Percentiles rank a stretch among this genome's conserved stretches.
phyloP scores from a whole-genome alignment of 495 filamentous ascomycete species.

The Penicillium maclennaniae region DNA sequence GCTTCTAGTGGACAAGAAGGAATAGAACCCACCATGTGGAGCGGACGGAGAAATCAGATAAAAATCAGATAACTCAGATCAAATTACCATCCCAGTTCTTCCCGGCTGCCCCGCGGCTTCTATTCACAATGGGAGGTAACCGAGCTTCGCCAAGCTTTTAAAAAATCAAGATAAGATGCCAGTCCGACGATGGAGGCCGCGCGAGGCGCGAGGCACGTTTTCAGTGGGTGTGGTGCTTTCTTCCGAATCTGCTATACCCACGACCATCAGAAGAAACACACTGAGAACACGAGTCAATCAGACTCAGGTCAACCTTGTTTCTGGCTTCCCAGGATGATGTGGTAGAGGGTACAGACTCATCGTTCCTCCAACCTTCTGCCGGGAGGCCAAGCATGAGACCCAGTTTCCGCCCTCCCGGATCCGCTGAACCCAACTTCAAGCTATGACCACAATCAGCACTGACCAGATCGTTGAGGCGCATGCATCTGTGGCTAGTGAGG shows the following conservation, averaged over 20 bases:
- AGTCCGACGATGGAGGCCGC: slow-evolving; percentile 9
- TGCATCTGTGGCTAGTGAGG: neutral
- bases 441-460: no score
- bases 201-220: neutral
- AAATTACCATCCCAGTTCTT: slow-evolving; percentile 15
- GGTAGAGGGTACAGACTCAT: neutral
- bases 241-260: neutral
- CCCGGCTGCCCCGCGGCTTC: slow-evolving; percentile 12
- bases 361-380: neutral
- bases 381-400: neutral
- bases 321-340: neutral
- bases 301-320: neutral
- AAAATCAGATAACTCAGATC: slow-evolving; percentile 30
- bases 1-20: neutral
- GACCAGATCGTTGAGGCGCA: no score
- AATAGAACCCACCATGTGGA: slow-evolving; percentile 22
- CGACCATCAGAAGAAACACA: neutral
- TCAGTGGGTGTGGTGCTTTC: neutral
- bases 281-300: neutral
- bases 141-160: slow-evolving; percentile 17
- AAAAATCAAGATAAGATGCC: slow-evolving; percentile 12
- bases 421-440: no score
- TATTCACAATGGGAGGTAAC: slow-evolving; percentile 20
- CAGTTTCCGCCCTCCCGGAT: neutral
- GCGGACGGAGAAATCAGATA: slow-evolving; percentile 25